A percentile compares a stretch with the other conserved stretches of the same genome.
Evolutionary conservation across 2,329 filamentous ascomycete species (phyloP).

Genomic region (Verticillium klebahnii): DNA sequence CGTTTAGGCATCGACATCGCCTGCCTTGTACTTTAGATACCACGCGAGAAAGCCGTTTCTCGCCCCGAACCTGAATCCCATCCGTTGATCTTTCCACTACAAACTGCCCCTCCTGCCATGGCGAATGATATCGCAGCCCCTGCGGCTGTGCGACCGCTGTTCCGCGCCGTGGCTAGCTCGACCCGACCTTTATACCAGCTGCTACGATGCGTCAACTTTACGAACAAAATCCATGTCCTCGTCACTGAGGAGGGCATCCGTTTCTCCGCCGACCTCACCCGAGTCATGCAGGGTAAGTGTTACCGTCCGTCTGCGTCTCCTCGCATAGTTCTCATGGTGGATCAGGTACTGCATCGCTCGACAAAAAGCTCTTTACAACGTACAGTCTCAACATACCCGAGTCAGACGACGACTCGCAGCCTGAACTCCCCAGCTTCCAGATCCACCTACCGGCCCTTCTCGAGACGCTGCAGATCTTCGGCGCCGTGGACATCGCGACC

Average conservation of each 20-base stretch:
- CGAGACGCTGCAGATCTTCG: constrained; percentile 94
- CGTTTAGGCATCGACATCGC: constrained; percentile 6
- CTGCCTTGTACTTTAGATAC: constrained; percentile 16
- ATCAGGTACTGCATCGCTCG: constrained; percentile 61
- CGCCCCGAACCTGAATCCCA: constrained; percentile 1
- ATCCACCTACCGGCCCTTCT: constrained; percentile 83
- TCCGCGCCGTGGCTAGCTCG: constrained; percentile 73
- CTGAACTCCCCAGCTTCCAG: constrained; percentile 67
- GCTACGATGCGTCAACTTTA: constrained; percentile 54
- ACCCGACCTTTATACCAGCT: constrained; percentile 69
- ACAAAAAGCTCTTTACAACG: constrained; percentile 82
- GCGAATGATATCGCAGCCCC: background rate
- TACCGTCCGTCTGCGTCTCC: constrained; percentile 44
- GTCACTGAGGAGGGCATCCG: constrained; percentile 81
- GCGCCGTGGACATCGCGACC: constrained; percentile 65
- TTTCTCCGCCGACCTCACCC: constrained; percentile 82
- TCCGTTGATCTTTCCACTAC: background rate
- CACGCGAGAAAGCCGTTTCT: constrained; percentile 9
- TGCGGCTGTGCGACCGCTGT: constrained; percentile 43
- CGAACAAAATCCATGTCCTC: constrained; percentile 58
- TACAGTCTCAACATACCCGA: constrained; percentile 62
- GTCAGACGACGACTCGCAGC: constrained; percentile 31
- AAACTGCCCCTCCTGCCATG: constrained; percentile 24
- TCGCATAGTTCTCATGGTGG: constrained; percentile 1
- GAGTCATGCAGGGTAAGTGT: constrained; percentile 81